Percentiles rank a stretch among this genome's conserved stretches.
Conservation (phyloP, 805 yeast species). For the Hanseniaspora thailandica region DNA sequence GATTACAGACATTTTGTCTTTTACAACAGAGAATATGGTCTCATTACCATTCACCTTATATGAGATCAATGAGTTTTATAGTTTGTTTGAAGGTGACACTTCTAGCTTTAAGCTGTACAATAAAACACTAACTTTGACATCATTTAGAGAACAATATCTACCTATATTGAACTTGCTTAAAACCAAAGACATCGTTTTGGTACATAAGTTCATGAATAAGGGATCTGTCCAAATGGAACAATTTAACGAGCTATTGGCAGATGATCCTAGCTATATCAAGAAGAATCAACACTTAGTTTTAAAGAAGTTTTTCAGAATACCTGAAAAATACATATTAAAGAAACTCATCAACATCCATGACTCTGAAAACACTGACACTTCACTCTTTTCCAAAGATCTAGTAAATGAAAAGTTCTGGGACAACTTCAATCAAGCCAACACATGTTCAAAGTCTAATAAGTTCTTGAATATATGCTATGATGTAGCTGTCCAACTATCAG, state of each 20-base stretch:
- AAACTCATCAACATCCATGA: neutral
- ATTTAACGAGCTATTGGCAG: neutral
- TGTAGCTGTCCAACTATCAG: conserved; percentile 1
- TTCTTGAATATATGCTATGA: neutral
- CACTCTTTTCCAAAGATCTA: conserved; percentile 6
- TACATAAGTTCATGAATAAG: neutral
- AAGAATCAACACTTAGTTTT: neutral
- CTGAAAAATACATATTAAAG: conserved; percentile 5
- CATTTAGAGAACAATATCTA: neutral
- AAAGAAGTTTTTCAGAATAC: conserved; percentile 8
- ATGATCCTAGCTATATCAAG: neutral
- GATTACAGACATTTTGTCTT: neutral
- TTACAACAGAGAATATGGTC: neutral
- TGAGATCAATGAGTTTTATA: conserved; percentile 5
- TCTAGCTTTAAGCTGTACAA: neutral
- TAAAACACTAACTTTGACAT: neutral
- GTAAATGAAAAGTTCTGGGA: conserved; percentile 9
- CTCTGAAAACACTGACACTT: neutral
- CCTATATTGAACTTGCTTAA: neutral
- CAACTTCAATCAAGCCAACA: conserved; percentile 11
- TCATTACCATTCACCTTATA: neutral
- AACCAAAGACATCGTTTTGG: conserved; percentile 1
- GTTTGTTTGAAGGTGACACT: neutral
- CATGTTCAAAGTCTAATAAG: conserved; percentile 8
- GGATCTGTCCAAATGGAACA: conserved; percentile 1